Evolutionary conservation across 1,284 basidiomycete genomes (phyloP).

Genomic region (Irpex sp.): DNA sequence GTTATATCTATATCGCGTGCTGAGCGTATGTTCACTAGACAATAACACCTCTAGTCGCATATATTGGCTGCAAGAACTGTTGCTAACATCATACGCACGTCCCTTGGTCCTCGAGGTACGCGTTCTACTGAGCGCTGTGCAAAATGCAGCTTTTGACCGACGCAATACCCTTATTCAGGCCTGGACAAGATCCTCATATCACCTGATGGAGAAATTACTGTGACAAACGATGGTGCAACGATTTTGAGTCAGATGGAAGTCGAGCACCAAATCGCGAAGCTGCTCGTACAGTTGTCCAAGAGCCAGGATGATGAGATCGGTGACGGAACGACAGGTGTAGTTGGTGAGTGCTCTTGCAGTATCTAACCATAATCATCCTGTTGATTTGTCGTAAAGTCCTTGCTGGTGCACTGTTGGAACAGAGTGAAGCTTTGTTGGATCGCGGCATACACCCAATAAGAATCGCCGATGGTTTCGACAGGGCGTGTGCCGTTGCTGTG

Average conservation of each 20-base stretch:
- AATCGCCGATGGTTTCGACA: slow-evolving; percentile 97
- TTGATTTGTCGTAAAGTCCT: slow-evolving; percentile 63
- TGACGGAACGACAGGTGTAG: slow-evolving; percentile 98
- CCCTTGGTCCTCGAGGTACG: slow-evolving; percentile 88
- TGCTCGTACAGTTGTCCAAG: slow-evolving; percentile 95
- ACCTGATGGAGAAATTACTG: slow-evolving; percentile 97
- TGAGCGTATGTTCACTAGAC: neutral
- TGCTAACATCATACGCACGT: slow-evolving; percentile 93
- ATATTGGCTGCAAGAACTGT: slow-evolving; percentile 93
- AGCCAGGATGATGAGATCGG: slow-evolving; percentile 99
- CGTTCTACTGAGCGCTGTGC: slow-evolving; percentile 1
- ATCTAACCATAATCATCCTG: neutral
- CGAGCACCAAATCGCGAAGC: slow-evolving; percentile 97
- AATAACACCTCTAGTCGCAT: slow-evolving; percentile 60
- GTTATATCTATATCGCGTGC: slow-evolving; percentile 16
- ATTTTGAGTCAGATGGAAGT: slow-evolving; percentile 97
- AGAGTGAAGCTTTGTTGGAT: slow-evolving; percentile 89
- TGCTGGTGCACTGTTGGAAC: slow-evolving; percentile 92
- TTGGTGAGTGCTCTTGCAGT: slow-evolving; percentile 66
- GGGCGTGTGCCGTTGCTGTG: slow-evolving; percentile 87
- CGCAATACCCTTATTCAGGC: slow-evolving; percentile 42
- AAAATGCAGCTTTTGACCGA: neutral
- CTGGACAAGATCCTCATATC: slow-evolving; percentile 99
- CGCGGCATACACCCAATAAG: slow-evolving; percentile 97
- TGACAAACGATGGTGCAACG: slow-evolving; percentile 98